Percentiles rank a stretch among this genome's conserved stretches.
Evolutionary conservation across 257 asterid species (phyloP).

Genomic region (Ocimum tenuiflorum): DNA sequence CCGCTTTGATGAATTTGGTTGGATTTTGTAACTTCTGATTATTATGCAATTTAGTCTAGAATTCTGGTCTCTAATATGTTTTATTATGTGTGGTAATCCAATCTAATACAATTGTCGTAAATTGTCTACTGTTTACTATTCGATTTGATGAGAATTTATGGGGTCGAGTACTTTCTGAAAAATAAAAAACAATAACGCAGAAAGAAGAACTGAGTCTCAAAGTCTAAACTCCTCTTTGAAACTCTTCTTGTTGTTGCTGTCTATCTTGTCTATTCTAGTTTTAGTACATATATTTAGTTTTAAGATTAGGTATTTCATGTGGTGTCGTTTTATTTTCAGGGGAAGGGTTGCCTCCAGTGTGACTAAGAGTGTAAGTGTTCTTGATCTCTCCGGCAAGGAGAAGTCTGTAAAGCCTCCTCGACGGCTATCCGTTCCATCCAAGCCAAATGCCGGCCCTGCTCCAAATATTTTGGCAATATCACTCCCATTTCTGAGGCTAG

Average conservation of each 20-base stretch:
- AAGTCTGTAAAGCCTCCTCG: constrained; percentile 81
- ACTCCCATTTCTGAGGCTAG: constrained; percentile 80
- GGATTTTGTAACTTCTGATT: not conserved
- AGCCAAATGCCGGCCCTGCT: constrained; percentile 55
- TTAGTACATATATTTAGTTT: not conserved
- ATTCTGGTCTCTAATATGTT: not conserved
- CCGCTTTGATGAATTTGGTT: too few relatives aligned
- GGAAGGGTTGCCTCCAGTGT: constrained; percentile 43
- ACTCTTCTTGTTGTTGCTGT: not conserved
- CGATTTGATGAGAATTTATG: not conserved
- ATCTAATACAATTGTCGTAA: too few relatives aligned
- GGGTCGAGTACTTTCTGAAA: not conserved
- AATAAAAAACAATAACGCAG: not conserved
- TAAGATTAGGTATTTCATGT: not conserved
- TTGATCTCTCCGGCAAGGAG: constrained; percentile 72
- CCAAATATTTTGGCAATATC: constrained; percentile 47
- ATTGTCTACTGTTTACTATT: too few relatives aligned
- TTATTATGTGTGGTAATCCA: not conserved
- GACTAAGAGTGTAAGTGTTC: constrained; percentile 65
- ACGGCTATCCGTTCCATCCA: constrained; percentile 71
- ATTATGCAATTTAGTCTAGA: not conserved
- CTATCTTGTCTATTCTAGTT: not conserved
- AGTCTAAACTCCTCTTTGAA: not conserved
- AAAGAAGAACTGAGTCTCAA: too few relatives aligned
- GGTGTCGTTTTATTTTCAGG: constrained; percentile 31